phyloP scores from a whole-genome alignment of 2,329 filamentous ascomycete genomes.

The Thermothelomyces thermophilus region DNA sequence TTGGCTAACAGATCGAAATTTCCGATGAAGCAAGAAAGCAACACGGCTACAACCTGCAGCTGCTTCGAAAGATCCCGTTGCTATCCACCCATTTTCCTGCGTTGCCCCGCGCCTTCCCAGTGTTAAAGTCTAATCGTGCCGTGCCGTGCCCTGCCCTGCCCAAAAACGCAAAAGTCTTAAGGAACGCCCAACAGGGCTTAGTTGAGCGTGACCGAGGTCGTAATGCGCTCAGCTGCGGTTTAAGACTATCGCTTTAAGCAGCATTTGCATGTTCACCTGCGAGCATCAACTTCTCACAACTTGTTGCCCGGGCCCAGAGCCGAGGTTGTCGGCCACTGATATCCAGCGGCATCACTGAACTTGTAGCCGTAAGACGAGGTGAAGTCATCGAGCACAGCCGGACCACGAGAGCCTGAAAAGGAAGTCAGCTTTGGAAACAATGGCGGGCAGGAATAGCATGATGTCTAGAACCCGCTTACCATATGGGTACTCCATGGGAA shows the following conservation, averaged over 20 bases:
- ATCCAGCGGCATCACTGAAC: slow-evolving; percentile 92
- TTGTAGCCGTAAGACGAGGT: slow-evolving; percentile 98
- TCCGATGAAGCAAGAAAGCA: background rate
- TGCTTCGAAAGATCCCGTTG: background rate
- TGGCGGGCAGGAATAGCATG: background rate
- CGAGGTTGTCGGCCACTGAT: slow-evolving; percentile 85
- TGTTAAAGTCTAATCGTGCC: slow-evolving; percentile 4
- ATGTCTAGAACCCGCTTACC: slow-evolving; percentile 51
- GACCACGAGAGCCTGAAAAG: slow-evolving; percentile 79
- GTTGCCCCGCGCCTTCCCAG: slow-evolving; percentile 5
- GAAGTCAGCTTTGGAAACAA: slow-evolving; percentile 21
- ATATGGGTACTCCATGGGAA: slow-evolving; percentile 99
- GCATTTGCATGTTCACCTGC: background rate
- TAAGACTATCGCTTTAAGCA: slow-evolving; percentile 14
- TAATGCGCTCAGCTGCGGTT: slow-evolving; percentile 18
- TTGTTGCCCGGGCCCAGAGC: slow-evolving; percentile 62
- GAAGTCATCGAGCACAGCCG: slow-evolving; percentile 94
- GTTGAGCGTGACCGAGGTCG: slow-evolving; percentile 6
- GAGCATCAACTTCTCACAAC: slow-evolving; percentile 49
- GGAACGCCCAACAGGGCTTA: slow-evolving; percentile 9
- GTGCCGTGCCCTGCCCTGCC: slow-evolving; percentile 7
- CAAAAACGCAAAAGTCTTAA: slow-evolving; percentile 5
- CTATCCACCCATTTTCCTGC: slow-evolving; percentile 6
- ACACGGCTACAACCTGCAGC: background rate
- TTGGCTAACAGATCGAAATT: background rate